phyloP scores from a whole-genome alignment of 2,329 filamentous ascomycete species.

The Colletotrichum sp. region DNA sequence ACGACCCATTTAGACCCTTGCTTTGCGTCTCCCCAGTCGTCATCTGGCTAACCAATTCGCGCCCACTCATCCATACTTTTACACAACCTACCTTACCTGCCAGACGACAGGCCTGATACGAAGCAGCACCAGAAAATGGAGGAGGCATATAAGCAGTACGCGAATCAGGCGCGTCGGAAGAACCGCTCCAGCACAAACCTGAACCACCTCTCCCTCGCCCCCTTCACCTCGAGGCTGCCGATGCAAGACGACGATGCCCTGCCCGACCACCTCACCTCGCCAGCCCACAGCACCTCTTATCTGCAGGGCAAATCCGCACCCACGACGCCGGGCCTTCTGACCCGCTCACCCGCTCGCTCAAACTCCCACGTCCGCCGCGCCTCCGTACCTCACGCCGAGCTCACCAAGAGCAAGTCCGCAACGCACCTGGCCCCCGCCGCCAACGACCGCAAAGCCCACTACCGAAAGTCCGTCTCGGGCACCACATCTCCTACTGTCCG shows the following conservation, averaged over 20 bases:
- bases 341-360: slow-evolving; percentile 58
- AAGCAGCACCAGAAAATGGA: slow-evolving; percentile 48
- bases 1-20: not conserved
- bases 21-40: not conserved
- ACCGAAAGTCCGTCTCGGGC: slow-evolving; percentile 29
- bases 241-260: slow-evolving; percentile 58
- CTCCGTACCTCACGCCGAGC: slow-evolving; percentile 37
- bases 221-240: slow-evolving; percentile 66
- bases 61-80: not conserved
- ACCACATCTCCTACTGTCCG: slow-evolving; percentile 35
- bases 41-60: not conserved
- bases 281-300: slow-evolving; percentile 54
- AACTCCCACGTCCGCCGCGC: slow-evolving; percentile 51
- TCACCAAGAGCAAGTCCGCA: slow-evolving; percentile 69
- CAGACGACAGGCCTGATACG: not conserved
- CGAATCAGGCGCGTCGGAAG: slow-evolving; percentile 61
- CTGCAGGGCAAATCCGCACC: slow-evolving; percentile 68
- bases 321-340: slow-evolving; percentile 67
- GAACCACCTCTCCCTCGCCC: slow-evolving; percentile 67
- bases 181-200: slow-evolving; percentile 64
- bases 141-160: slow-evolving; percentile 65
- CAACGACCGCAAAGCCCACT: slow-evolving; percentile 22
- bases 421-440: slow-evolving; percentile 51
- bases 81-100: not conserved
- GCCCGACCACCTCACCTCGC: slow-evolving; percentile 37